Base-by-base conservation (phyloP, 2,329 filamentous ascomycete genomes). In the Cytospora leucostoma region DNA sequence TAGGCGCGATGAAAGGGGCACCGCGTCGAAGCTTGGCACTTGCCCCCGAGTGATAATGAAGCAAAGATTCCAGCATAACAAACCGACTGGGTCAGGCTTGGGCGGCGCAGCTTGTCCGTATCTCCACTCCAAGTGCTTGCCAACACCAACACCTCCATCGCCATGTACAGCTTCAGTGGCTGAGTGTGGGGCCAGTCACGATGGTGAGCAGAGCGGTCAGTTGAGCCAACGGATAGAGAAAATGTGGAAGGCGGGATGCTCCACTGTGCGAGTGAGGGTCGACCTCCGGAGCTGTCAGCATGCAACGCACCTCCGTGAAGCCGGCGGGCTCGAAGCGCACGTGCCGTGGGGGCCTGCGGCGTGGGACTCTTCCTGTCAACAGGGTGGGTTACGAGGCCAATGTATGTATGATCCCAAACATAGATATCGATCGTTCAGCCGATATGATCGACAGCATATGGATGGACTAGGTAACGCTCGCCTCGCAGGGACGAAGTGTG, bases 181-280 rank as follows among this genome's bases (percentile, higher is more conserved):
- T 61, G 58, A 55, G 51, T 19, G 58, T 61, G 58, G 58, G 34
- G 54, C 51, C 27, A 40, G 58, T 32, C 58, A 55, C 54, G 58
- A 32, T 54, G 21, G 53, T n/a, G 15, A 35, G 15, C 19, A 49
- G 27, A 33, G 58, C 58, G 58, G 58, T 61, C 58, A 55, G 54
- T 37, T n/a, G 49, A n/a, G 49, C 38, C 51, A 61, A 61, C 51
- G 55, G 44, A 21, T 10, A 13, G 21, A 19, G 19, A 12, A 44
- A 27, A 47, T 8, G 8, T 10, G n/a, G n/a, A 6, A 47, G 8
- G 10, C 44, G 10, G n/a, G 17, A 21, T 47, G n/a, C 44, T 21
- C 51, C 32, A 21, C 27, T 37, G 51, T 17, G 38, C 19, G 33
- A 17, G 51, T 55, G 51, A 52, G 49, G 51, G 7, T 17, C 32